Evolutionary conservation across 176 grass and related monocot species (phyloP).

Genomic region (Metroxylon sagu): DNA sequence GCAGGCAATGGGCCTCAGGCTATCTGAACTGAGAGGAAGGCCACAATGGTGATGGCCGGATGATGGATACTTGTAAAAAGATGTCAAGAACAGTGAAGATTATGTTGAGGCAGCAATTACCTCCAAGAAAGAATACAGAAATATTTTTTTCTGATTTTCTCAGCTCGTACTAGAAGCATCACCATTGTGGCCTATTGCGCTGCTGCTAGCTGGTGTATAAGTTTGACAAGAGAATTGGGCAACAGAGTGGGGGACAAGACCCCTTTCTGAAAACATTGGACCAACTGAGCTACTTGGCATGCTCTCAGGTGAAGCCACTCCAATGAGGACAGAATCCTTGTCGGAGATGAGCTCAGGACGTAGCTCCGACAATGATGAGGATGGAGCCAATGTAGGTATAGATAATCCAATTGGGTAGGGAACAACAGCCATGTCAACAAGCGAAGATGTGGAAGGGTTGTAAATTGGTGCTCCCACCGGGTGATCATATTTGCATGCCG

Average conservation of each 20-base stretch:
- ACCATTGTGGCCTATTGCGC: background rate
- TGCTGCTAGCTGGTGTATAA: no score
- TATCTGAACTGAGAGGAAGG: slow-evolving; percentile 17
- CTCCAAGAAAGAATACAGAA: no score
- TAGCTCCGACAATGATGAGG: slow-evolving; percentile 47
- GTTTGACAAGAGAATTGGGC: no score
- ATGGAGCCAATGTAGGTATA: slow-evolving; percentile 40
- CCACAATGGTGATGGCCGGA: slow-evolving; percentile 5
- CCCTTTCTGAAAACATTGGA: slow-evolving; percentile 26
- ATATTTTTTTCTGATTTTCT: background rate
- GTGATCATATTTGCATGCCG: slow-evolving; percentile 73
- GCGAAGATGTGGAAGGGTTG: slow-evolving; percentile 45
- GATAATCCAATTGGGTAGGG: slow-evolving; percentile 39
- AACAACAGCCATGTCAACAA: slow-evolving; percentile 48
- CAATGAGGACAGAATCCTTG: slow-evolving; percentile 33
- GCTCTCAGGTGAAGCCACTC: slow-evolving; percentile 22
- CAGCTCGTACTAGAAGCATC: slow-evolving; percentile 11
- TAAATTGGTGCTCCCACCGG: slow-evolving; percentile 50
- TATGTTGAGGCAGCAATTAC: no score
- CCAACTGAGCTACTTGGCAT: slow-evolving; percentile 22
- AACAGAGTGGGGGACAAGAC: no score
- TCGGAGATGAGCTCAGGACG: slow-evolving; percentile 40
- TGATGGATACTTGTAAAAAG: background rate
- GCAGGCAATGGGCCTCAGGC: slow-evolving; percentile 18
- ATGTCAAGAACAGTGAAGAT: slow-evolving; percentile 18